Evolutionary conservation across 441 rosid species (phyloP).

Genomic region (Dalechampia spathulata): DNA sequence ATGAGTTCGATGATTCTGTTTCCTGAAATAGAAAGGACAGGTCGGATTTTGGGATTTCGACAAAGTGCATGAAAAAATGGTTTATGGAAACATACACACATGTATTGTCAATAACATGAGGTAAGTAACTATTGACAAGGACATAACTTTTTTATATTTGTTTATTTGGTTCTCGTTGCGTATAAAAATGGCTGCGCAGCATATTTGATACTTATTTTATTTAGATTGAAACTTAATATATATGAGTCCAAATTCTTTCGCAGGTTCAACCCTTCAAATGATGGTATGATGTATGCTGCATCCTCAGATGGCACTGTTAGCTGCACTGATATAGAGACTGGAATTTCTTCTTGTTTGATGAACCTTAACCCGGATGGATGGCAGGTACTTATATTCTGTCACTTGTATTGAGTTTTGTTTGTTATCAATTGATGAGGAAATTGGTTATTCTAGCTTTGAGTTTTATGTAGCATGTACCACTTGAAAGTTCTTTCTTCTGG

Average conservation of each 20-base stretch:
- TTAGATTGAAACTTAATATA: background rate
- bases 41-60: slow-evolving; percentile 89
- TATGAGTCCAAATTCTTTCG: background rate
- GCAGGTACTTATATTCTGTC: slow-evolving; percentile 45
- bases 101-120: slow-evolving; percentile 86
- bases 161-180: background rate
- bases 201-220: background rate
- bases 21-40: slow-evolving; percentile 80
- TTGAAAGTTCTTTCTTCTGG: background rate
- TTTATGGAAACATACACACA: slow-evolving; percentile 71
- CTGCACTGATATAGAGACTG: slow-evolving; percentile 86
- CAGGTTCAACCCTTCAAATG: slow-evolving; percentile 78
- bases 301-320: slow-evolving; percentile 96
- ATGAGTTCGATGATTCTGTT: slow-evolving; percentile 2
- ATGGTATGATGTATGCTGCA: slow-evolving; percentile 68
- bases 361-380: slow-evolving; percentile 88
- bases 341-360: slow-evolving; percentile 65
- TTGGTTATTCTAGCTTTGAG: background rate
- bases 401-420: background rate
- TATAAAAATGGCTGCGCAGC: background rate
- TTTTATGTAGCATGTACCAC: background rate
- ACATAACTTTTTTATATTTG: background rate
- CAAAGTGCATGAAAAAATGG: slow-evolving; percentile 78
- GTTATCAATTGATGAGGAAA: background rate
- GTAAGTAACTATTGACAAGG: slow-evolving; percentile 21